phyloP scores from a whole-genome alignment of 352 stramenopile species.

The Hyaloperonospora brassicae region DNA sequence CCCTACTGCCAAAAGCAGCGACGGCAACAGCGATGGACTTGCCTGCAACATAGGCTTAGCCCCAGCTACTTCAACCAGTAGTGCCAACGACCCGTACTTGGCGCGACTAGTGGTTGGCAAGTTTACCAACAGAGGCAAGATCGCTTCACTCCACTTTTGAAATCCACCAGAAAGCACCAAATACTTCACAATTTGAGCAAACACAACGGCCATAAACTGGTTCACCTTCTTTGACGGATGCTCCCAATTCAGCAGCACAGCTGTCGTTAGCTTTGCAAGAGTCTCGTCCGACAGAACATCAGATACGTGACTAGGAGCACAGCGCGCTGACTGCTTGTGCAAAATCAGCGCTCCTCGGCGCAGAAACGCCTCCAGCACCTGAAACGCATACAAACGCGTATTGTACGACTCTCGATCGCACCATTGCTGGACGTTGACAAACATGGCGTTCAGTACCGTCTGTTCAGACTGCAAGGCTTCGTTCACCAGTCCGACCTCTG shows the following conservation, averaged over 20 bases:
- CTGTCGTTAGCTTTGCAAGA: conserved; percentile 40
- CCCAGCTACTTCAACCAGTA: conserved; percentile 44
- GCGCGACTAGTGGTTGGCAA: conserved; percentile 53
- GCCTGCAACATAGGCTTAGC: conserved; percentile 36
- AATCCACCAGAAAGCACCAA: conserved; percentile 36
- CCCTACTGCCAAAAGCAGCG: conserved; percentile 50
- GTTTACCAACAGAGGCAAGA: conserved; percentile 45
- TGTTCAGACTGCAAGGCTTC: conserved; percentile 7
- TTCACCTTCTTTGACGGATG: conserved; percentile 81
- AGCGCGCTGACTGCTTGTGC: conserved; percentile 19
- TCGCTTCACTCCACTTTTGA: conserved; percentile 37
- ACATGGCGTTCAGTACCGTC: conserved; percentile 48
- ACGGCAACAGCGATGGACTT: conserved; percentile 43
- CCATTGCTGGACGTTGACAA: conserved; percentile 39
- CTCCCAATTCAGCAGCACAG: conserved; percentile 75
- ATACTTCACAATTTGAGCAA: conserved; percentile 64
- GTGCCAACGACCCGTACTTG: conserved; percentile 57
- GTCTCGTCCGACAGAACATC: conserved; percentile 27
- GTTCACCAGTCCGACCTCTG: conserved; percentile 9
- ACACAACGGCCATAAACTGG: conserved; percentile 81
- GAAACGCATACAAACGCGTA: conserved; percentile 71
- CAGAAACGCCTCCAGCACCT: conserved; percentile 71
- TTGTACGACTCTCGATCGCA: conserved; percentile 57
- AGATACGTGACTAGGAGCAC: background rate
- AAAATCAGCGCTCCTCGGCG: conserved; percentile 47